phyloP scores from a whole-genome alignment of 495 filamentous ascomycete genomes.

The Hypoxylon crocopeplum region DNA sequence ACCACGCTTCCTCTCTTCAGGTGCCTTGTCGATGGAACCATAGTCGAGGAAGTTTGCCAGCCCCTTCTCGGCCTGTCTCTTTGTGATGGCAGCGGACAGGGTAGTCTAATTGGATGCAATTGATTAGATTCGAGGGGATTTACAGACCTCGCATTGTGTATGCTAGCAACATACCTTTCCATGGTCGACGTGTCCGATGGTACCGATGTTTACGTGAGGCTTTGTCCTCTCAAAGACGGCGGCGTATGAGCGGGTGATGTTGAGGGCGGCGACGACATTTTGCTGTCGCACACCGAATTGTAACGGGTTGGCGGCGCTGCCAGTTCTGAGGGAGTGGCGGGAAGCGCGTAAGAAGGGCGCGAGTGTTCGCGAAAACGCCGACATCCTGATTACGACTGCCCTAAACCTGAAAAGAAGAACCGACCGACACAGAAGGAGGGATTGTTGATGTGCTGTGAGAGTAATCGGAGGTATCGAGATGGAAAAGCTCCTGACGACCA shows the following conservation, averaged over 20 bases:
- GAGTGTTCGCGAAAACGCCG: slow-evolving; percentile 67
- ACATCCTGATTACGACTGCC: slow-evolving; percentile 60
- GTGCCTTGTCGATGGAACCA: slow-evolving; percentile 97
- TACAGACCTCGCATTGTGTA: neutral
- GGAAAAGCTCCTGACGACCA: too few species aligned
- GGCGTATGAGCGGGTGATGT: slow-evolving; percentile 72
- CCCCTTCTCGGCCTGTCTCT: slow-evolving; percentile 92
- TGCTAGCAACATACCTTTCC: slow-evolving; percentile 74
- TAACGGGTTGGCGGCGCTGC: slow-evolving; percentile 67
- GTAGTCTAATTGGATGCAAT: slow-evolving; percentile 74
- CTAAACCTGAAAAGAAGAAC: slow-evolving; percentile 37
- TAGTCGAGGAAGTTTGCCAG: slow-evolving; percentile 94
- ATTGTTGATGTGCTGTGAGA: too few species aligned
- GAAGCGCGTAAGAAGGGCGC: slow-evolving; percentile 74
- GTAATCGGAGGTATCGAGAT: too few species aligned
- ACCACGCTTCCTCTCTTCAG: slow-evolving; percentile 98
- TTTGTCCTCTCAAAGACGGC: slow-evolving; percentile 90
- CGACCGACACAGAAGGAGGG: slow-evolving; percentile 38
- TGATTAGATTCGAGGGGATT: slow-evolving; percentile 33
- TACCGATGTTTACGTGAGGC: slow-evolving; percentile 94
- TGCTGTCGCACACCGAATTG: slow-evolving; percentile 65
- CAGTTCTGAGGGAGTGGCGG: slow-evolving; percentile 66
- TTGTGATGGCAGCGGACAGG: slow-evolving; percentile 97
- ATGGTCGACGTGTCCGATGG: slow-evolving; percentile 99
- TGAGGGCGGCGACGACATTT: slow-evolving; percentile 70